Percentiles rank a stretch among this genome's conserved stretches.
These are phyloP conservation scores for Neocatenulostroma microsporum DNA, from an alignment of 2,329 filamentous ascomycete genomes.

Conservation along the genomic window DNA sequence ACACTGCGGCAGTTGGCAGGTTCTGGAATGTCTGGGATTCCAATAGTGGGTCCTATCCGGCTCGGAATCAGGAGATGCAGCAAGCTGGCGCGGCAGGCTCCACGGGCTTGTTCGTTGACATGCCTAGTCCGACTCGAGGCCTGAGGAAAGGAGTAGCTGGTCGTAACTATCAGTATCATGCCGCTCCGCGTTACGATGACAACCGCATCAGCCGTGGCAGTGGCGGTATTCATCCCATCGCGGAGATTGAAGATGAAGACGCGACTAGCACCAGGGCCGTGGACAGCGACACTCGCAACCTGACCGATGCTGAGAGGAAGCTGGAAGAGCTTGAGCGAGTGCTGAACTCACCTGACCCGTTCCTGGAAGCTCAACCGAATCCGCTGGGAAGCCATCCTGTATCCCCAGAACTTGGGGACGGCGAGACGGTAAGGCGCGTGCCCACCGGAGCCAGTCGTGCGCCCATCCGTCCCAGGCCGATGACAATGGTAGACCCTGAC, in stretches of 20 bases:
- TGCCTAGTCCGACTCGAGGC: constrained; percentile 43
- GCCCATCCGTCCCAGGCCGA: too few relatives aligned
- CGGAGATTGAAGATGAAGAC: constrained; percentile 56
- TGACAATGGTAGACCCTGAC: constrained; percentile 11
- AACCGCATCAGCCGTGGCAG: constrained; percentile 43
- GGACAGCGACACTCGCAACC: not conserved
- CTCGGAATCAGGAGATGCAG: constrained; percentile 21
- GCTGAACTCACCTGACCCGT: constrained; percentile 30
- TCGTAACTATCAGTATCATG: constrained; percentile 31
- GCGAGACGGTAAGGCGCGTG: constrained; percentile 22
- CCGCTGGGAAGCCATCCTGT: constrained; percentile 30
- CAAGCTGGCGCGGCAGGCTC: constrained; percentile 31
- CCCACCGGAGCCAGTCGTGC: constrained; percentile 18
- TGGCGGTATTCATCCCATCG: constrained; percentile 55
- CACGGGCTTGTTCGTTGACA: constrained; percentile 40
- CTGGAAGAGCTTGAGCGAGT: constrained; percentile 17
- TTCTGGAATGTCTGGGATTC: constrained; percentile 13
- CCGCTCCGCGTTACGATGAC: constrained; percentile 41
- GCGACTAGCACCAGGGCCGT: too few relatives aligned
- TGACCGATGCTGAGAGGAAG: constrained; percentile 14
- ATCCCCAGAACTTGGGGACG: constrained; percentile 18
- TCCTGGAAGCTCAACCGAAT: constrained; percentile 32
- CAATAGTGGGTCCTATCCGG: constrained; percentile 1
- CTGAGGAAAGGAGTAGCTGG: constrained; percentile 35
- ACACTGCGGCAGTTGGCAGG: constrained; percentile 28